A percentile compares a stretch with the other conserved stretches of the same genome.
phyloP scores from a whole-genome alignment of 2,329 filamentous ascomycete genomes.

The Fonsecaea multimorphosa region DNA sequence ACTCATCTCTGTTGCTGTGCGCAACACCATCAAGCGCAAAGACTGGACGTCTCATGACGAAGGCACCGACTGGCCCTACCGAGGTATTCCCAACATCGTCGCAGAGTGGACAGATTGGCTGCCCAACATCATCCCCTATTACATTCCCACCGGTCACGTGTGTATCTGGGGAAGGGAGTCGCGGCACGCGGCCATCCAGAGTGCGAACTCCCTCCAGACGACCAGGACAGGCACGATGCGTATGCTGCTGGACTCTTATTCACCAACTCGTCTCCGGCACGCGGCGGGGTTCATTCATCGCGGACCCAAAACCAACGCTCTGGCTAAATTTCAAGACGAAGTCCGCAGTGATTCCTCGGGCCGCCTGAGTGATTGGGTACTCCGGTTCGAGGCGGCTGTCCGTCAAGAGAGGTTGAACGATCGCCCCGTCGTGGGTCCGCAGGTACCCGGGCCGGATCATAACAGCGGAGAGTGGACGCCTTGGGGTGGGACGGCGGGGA shows the following conservation, averaged over 20 bases:
- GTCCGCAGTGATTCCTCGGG: slow-evolving; percentile 7
- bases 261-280: slow-evolving; percentile 23
- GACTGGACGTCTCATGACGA: slow-evolving; percentile 35
- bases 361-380: slow-evolving; percentile 21
- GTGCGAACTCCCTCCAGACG: slow-evolving; percentile 26
- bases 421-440: slow-evolving; percentile 9
- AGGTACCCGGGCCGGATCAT: slow-evolving; percentile 1
- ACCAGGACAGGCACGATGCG: slow-evolving; percentile 28
- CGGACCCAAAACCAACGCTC: not conserved
- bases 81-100: slow-evolving; percentile 53
- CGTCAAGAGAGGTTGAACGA: slow-evolving; percentile 16
- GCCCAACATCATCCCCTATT: slow-evolving; percentile 47
- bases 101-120: slow-evolving; percentile 58
- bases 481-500: slow-evolving; percentile 12
- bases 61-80: slow-evolving; percentile 43
- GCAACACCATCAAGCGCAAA: slow-evolving; percentile 32
- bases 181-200: slow-evolving; percentile 23
- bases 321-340: slow-evolving; percentile 22
- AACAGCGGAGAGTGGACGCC: slow-evolving; percentile 19
- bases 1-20: slow-evolving; percentile 27
- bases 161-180: slow-evolving; percentile 21
- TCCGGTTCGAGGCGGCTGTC: slow-evolving; percentile 13
- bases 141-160: slow-evolving; percentile 49
- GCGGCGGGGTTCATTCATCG: slow-evolving; percentile 20
- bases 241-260: slow-evolving; percentile 30